These are phyloP conservation scores for Cyberlindnera misumaiensis DNA, from an alignment of 805 yeast species.

Conservation along the genomic window DNA sequence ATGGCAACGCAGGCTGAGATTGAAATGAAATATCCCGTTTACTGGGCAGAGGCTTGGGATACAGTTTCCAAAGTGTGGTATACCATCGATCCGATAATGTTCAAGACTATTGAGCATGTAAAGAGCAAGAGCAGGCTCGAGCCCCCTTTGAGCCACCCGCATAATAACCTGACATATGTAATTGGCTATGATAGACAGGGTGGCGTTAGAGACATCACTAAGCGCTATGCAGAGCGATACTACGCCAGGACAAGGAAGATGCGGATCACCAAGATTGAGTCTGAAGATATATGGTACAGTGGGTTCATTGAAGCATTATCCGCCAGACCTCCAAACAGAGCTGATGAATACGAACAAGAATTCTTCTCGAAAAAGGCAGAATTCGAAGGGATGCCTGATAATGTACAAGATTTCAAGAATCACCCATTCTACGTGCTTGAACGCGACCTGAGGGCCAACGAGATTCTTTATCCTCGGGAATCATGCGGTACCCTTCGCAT, in stretches of 20 bases:
- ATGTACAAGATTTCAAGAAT: slow-evolving; percentile 70
- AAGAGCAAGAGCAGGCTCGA: slow-evolving; percentile 54
- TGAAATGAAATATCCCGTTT: slow-evolving; percentile 52
- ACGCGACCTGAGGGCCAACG: slow-evolving; percentile 64
- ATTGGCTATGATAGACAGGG: slow-evolving; percentile 66
- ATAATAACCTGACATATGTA: slow-evolving; percentile 64
- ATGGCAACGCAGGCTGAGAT: slow-evolving; percentile 15
- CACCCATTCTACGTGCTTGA: slow-evolving; percentile 86
- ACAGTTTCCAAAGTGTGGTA: slow-evolving; percentile 65
- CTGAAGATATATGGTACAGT: slow-evolving; percentile 52
- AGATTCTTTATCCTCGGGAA: slow-evolving; percentile 60
- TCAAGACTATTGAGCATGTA: slow-evolving; percentile 55
- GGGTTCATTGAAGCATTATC: slow-evolving; percentile 28
- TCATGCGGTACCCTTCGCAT: slow-evolving; percentile 69
- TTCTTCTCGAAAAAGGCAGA: slow-evolving; percentile 57
- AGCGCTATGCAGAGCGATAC: slow-evolving; percentile 66
- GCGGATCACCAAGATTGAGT: slow-evolving; percentile 55
- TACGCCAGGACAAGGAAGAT: slow-evolving; percentile 73
- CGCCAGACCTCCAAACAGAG: slow-evolving; percentile 11
- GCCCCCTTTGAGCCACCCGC: slow-evolving; percentile 56
- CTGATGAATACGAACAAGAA: slow-evolving; percentile 44
- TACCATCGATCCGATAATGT: slow-evolving; percentile 75
- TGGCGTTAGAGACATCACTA: slow-evolving; percentile 72
- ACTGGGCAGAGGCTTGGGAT: slow-evolving; percentile 96
- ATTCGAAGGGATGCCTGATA: slow-evolving; percentile 83